Percentiles rank a stretch among this genome's conserved stretches.
These are phyloP conservation scores for Monosporascus ibericus DNA, from an alignment of 2,329 filamentous ascomycete species.

Conservation along the genomic window DNA sequence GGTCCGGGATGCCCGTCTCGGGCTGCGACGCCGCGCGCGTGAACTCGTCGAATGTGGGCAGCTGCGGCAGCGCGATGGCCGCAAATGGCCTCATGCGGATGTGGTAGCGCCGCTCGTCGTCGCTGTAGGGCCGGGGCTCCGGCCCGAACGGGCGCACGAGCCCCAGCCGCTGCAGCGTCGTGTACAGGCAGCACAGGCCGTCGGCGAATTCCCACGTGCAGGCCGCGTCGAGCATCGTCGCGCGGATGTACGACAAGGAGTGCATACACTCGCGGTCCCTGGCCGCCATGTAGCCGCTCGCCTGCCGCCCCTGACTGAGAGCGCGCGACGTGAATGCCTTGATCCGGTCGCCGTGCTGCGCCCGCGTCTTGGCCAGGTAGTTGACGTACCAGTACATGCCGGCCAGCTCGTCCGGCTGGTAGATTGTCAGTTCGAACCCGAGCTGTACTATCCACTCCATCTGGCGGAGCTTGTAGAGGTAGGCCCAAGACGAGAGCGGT, in stretches of 20 bases:
- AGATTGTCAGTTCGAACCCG: slow-evolving; percentile 89
- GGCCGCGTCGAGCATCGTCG: slow-evolving; percentile 58
- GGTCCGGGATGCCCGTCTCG: slow-evolving; percentile 29
- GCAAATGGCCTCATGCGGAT: slow-evolving; percentile 83
- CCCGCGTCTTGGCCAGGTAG: slow-evolving; percentile 61
- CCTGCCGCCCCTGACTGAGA: slow-evolving; percentile 25
- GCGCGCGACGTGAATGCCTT: slow-evolving; percentile 53
- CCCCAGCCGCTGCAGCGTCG: slow-evolving; percentile 53
- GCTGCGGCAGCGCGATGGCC: slow-evolving; percentile 58
- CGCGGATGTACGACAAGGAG: slow-evolving; percentile 50
- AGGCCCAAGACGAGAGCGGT: slow-evolving; percentile 81
- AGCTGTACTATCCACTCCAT: slow-evolving; percentile 86
- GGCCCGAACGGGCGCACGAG: slow-evolving; percentile 37
- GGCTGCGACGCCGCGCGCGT: slow-evolving; percentile 33
- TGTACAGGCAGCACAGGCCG: slow-evolving; percentile 57
- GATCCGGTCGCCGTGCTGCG: slow-evolving; percentile 68
- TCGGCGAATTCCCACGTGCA: slow-evolving; percentile 53
- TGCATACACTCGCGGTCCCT: slow-evolving; percentile 39
- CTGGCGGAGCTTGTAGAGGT: slow-evolving; percentile 81
- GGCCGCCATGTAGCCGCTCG: slow-evolving; percentile 17
- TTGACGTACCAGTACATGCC: slow-evolving; percentile 91
- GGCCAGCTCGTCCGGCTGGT: slow-evolving; percentile 76
- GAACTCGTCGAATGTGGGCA: slow-evolving; percentile 61
- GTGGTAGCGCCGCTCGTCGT: slow-evolving; percentile 66
- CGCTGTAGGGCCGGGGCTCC: slow-evolving; percentile 58